Conservation (phyloP, 2,329 filamentous ascomycete species). For the Sporothrix sp. region DNA sequence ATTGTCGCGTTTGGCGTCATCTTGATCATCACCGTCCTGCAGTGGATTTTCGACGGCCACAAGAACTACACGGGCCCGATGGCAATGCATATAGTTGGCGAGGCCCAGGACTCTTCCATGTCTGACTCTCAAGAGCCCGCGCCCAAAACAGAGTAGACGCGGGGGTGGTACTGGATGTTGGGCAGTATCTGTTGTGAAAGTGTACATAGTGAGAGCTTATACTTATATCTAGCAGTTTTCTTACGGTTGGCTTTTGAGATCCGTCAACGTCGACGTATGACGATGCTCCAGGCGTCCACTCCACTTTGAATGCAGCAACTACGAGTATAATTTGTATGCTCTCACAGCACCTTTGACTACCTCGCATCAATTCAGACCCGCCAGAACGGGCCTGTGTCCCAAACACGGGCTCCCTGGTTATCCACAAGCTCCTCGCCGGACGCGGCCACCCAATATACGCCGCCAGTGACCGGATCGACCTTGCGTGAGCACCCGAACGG, state of each 20-base stretch:
- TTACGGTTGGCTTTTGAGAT: no score
- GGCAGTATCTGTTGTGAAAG: no score
- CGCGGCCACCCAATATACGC: not conserved
- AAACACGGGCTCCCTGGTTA: not conserved
- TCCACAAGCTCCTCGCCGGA: not conserved
- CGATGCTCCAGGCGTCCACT: no score
- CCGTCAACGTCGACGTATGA: no score
- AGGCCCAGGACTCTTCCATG: not conserved
- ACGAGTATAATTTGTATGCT: no score
- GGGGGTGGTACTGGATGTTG: no score
- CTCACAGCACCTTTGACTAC: no score
- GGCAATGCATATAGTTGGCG: slow-evolving; percentile 13
- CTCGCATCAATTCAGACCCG: no score
- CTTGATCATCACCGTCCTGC: slow-evolving; percentile 32
- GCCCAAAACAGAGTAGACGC: no score
- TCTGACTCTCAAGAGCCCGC: not conserved
- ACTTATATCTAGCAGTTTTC: no score
- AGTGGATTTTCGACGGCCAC: slow-evolving; percentile 41
- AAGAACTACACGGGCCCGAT: slow-evolving; percentile 35
- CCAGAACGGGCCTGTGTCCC: not conserved
- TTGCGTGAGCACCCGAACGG: not conserved
- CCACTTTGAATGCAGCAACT: no score
- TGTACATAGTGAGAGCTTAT: no score
- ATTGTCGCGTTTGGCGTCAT: slow-evolving; percentile 40
- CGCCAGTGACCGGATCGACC: not conserved